Conservation (phyloP, 177 flowering plant genomes). For the Vitis hybrid region DNA sequence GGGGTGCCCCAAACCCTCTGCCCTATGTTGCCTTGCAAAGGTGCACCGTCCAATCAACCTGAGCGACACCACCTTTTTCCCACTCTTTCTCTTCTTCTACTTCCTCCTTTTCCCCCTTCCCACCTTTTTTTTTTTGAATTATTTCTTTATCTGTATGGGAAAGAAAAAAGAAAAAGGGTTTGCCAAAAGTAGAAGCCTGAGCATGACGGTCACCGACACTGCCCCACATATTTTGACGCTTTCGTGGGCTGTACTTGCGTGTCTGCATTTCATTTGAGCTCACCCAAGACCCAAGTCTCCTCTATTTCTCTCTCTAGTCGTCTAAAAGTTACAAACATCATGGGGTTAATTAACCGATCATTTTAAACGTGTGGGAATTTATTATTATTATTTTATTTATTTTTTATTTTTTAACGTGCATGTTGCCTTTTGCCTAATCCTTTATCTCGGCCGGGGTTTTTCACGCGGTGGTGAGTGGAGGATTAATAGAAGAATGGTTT, state of each 20-base stretch:
- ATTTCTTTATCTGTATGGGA: background rate
- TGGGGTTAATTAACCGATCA: background rate
- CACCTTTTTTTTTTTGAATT: background rate
- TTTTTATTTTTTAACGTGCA: background rate
- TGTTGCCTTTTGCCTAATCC: background rate
- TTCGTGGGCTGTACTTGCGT: constrained; percentile 7
- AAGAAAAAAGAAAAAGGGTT: constrained; percentile 7
- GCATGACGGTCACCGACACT: constrained; percentile 12
- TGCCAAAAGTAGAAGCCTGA: constrained; percentile 7
- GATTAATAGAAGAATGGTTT: too few species aligned
- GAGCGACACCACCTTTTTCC: constrained; percentile 3
- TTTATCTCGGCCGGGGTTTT: too few species aligned
- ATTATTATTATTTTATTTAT: background rate
- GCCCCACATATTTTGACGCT: background rate
- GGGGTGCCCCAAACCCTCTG: background rate
- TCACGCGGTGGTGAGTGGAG: background rate
- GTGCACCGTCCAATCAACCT: constrained; percentile 13
- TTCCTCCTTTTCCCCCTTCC: background rate
- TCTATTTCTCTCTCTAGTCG: background rate
- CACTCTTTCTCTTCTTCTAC: background rate
- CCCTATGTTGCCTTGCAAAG: background rate
- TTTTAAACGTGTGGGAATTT: constrained; percentile 3
- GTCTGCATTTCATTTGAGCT: constrained; percentile 1
- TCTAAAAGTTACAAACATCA: background rate
- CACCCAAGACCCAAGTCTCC: background rate